phyloP scores from a whole-genome alignment of 805 yeast species.

The Priceomyces castillae region DNA sequence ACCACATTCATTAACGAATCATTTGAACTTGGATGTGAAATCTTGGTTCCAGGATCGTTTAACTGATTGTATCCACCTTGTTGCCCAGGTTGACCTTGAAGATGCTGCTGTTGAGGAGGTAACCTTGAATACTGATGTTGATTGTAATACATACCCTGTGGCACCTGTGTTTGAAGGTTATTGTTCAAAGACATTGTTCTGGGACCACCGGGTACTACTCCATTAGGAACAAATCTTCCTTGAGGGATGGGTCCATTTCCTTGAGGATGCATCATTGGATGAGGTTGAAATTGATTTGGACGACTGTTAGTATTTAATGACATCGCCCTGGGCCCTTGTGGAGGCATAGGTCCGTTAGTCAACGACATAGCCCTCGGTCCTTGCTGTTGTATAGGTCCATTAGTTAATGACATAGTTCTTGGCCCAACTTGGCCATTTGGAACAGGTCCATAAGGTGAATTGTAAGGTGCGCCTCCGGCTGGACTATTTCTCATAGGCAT shows the following conservation, averaged over 20 bases:
- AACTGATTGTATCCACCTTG: background rate
- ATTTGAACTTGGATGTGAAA: conserved; percentile 16
- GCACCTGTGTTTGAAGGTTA: conserved; percentile 2
- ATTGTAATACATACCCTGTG: conserved; percentile 1
- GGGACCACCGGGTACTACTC: conserved; percentile 13
- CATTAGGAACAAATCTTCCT: background rate
- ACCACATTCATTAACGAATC: conserved; percentile 34
- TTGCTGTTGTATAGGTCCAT: conserved; percentile 2
- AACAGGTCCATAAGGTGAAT: background rate
- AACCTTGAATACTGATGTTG: conserved; percentile 3
- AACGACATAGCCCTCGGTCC: conserved; percentile 11
- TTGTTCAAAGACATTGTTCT: conserved; percentile 29
- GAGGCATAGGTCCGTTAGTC: conserved; percentile 2
- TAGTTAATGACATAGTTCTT: conserved; percentile 10
- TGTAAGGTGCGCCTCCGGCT: background rate
- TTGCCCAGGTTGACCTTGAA: conserved; percentile 5
- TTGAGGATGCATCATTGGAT: background rate
- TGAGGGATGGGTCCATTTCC: background rate
- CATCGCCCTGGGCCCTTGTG: conserved; percentile 7
- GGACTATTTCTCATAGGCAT: conserved; percentile 11
- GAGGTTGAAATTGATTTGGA: conserved; percentile 5
- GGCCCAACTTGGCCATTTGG: conserved; percentile 6
- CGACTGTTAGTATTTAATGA: conserved; percentile 1
- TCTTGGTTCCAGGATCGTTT: background rate
- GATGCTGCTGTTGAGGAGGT: conserved; percentile 6